These are phyloP conservation scores for Sphagnurus paluster DNA, from an alignment of 1,284 basidiomycete species.

Conservation along the genomic window DNA sequence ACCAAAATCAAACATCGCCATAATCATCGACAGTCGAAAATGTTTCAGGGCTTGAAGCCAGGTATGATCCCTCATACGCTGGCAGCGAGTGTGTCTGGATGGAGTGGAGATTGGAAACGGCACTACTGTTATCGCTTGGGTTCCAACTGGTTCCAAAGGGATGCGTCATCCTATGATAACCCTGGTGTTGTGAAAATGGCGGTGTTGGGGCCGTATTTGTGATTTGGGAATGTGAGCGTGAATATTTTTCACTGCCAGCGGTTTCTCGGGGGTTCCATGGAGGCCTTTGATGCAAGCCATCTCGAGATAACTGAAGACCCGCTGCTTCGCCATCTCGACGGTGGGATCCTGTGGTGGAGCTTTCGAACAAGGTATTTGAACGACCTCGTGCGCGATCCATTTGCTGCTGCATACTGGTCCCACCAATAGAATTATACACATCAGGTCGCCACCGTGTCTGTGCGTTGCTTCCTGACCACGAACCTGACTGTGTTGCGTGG, in stretches of 20 bases:
- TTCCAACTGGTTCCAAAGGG: constrained; percentile 40
- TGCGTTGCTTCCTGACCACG: constrained; percentile 35
- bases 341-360: constrained; percentile 21
- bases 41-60: constrained; percentile 38
- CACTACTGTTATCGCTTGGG: constrained; percentile 28
- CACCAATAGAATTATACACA: constrained; percentile 27
- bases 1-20: constrained; percentile 26
- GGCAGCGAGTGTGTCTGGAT: constrained; percentile 33
- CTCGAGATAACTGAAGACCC: constrained; percentile 22
- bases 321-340: constrained; percentile 25
- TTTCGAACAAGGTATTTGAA: constrained; percentile 34
- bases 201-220: constrained; percentile 19
- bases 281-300: constrained; percentile 29
- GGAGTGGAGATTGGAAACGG: constrained; percentile 32
- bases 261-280: constrained; percentile 33
- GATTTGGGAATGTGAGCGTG: constrained; percentile 32
- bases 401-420: constrained; percentile 28
- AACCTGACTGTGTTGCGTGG: constrained; percentile 25
- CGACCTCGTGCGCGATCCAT: constrained; percentile 41
- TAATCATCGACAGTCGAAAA: constrained; percentile 40
- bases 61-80: constrained; percentile 36
- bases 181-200: constrained; percentile 24
- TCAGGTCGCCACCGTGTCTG: constrained; percentile 37
- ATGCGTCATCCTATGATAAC: constrained; percentile 33
- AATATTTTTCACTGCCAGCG: constrained; percentile 30